Base-by-base conservation (phyloP, 2,329 filamentous ascomycete genomes). In the Ceratocystis cacaofunesta region DNA sequence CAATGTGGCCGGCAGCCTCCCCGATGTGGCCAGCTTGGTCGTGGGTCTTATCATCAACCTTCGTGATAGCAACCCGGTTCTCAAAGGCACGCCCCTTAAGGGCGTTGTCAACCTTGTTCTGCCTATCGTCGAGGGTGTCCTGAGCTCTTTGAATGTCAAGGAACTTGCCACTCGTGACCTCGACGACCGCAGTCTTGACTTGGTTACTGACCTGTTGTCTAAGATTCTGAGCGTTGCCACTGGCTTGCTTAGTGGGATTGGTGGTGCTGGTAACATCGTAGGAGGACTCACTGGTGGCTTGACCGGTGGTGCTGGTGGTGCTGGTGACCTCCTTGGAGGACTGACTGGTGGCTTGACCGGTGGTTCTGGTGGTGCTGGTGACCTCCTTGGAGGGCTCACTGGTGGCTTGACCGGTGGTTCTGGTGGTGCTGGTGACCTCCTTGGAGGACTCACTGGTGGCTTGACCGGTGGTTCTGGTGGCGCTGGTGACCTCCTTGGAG, bases 61-160 rank as follows among this genome's bases (percentile, higher is more conserved):
- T 57, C 63, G 58, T 2, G 28, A 60, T 10, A 52, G 22, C 50
- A 61, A 19, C 30, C 50, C 61, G 28, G 6, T 63, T 15, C 52
- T 65, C 15, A 41, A 61, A 7, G 1, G 57, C 25, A 65, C 62
- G 5, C 58, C 67, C 15, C 30, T 67, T 2, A 28, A 64, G 4
- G 62, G 62, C 32, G 63, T 67, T 4, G 43, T 63, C 25, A 50
- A 65, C 58, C 41, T 65, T 6, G 15, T 28, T 19, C 19, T 63
- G 12, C 66, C 66, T 48, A 17, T 64, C 3, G 3, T 68, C 7
- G 64, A 68, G 60, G 52, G 50, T 61, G 30, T 68, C 15, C 60
- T 66, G 15, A 46, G 28, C 55, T 17, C 36, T 22, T 2, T 67
- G 2, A 43, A 12, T 7, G 5, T 15, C 36, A 55, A 50, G 43